phyloP scores from a whole-genome alignment of 306 rosid species.

The Prunus mongolica region DNA sequence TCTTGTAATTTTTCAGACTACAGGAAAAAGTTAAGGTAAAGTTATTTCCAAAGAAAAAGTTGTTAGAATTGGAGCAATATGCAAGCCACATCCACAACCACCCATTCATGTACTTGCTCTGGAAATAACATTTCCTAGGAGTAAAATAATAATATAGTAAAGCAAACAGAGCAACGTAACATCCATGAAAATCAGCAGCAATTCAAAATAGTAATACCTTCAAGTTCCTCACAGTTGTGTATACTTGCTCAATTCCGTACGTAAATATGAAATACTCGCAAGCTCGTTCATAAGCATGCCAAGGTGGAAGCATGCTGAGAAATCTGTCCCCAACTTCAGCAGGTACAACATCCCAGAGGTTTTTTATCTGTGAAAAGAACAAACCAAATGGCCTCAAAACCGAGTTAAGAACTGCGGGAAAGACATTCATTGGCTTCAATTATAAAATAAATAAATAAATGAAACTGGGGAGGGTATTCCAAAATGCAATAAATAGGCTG shows the following conservation, averaged over 20 bases:
- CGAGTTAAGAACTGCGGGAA: constrained; percentile 12
- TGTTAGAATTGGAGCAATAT: neutral
- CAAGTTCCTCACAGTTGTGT: constrained; percentile 75
- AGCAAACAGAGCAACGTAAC: neutral
- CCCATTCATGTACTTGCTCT: neutral
- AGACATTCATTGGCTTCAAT: constrained; percentile 11
- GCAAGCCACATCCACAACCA: neutral
- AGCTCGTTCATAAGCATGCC: constrained; percentile 98
- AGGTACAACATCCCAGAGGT: constrained; percentile 70
- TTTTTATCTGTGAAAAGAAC: constrained; percentile 50
- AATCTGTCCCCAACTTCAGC: constrained; percentile 77
- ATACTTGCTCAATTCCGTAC: constrained; percentile 69
- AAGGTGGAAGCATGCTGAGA: constrained; percentile 90
- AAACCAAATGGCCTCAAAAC: constrained; percentile 6
- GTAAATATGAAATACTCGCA: constrained; percentile 81
- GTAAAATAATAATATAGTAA: neutral
- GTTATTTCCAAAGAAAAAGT: neutral
- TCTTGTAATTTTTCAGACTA: neutral
- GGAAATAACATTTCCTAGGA: neutral
- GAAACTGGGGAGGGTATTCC: neutral
- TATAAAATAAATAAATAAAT: neutral
- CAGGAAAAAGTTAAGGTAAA: neutral
- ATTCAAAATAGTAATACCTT: constrained; percentile 52
- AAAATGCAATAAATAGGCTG: neutral
- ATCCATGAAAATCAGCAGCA: constrained; percentile 14